A percentile compares a stretch with the other conserved stretches of the same genome.
phyloP scores from a whole-genome alignment of 805 yeast genomes.

The Candida morakotiae region DNA sequence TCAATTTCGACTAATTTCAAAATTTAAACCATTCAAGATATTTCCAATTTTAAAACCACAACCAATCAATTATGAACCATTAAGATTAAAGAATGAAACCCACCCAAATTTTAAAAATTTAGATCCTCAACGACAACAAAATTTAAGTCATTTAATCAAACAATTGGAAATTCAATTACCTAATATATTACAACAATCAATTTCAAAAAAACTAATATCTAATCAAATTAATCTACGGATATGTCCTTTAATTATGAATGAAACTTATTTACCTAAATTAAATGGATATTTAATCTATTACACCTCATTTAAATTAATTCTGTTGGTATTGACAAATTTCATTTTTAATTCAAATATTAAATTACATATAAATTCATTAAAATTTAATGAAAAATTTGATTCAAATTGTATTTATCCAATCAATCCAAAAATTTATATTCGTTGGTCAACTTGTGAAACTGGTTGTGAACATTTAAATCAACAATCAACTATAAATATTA shows the following conservation, averaged over 20 bases:
- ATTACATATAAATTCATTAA: constrained; percentile 48
- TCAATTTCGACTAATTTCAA: neutral
- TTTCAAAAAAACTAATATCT: constrained; percentile 44
- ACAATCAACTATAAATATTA: constrained; percentile 26
- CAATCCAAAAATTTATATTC: constrained; percentile 47
- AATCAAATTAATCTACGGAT: constrained; percentile 48
- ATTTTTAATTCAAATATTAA: constrained; percentile 50
- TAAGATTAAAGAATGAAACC: neutral
- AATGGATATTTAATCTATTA: constrained; percentile 54
- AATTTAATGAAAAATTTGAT: constrained; percentile 19
- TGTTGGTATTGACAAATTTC: constrained; percentile 50
- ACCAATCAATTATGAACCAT: neutral
- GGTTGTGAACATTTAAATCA: constrained; percentile 45
- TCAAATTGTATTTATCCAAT: constrained; percentile 30
- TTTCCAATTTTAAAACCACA: neutral
- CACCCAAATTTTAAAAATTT: neutral
- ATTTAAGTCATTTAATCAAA: constrained; percentile 52
- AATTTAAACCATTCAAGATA: neutral
- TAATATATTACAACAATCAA: constrained; percentile 38
- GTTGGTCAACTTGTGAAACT: constrained; percentile 56
- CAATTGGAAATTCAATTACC: constrained; percentile 49
- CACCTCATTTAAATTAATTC: constrained; percentile 54
- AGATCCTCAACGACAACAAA: constrained; percentile 36
- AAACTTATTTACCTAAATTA: constrained; percentile 50
- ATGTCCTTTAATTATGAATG: constrained; percentile 48